Percentiles rank a stretch among this genome's conserved stretches.
These are phyloP conservation scores for Leucaena leucocephala DNA, from an alignment of 306 rosid genomes.

Conservation along the genomic window DNA sequence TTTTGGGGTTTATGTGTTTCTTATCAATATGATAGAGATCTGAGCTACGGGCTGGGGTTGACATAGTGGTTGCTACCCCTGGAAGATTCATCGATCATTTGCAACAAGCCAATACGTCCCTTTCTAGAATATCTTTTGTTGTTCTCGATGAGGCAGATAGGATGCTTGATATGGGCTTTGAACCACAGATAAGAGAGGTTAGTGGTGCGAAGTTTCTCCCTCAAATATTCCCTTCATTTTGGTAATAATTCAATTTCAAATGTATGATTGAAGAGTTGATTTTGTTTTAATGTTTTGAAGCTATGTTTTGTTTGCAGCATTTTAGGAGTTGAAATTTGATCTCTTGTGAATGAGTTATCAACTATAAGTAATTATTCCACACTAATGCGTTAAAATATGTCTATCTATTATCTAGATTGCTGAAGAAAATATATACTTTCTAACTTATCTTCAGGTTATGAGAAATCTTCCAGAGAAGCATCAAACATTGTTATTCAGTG, in stretches of 20 bases:
- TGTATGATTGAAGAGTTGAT: conserved; percentile 6
- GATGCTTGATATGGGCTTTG: conserved; percentile 97
- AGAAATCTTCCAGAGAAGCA: conserved; percentile 76
- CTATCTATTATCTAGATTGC: background rate
- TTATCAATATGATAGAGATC: conserved; percentile 61
- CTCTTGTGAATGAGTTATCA: conserved; percentile 6
- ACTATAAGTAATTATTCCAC: background rate
- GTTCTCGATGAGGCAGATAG: conserved; percentile 93
- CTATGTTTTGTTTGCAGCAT: background rate
- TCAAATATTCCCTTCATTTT: conserved; percentile 8
- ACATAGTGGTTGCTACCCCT: conserved; percentile 84
- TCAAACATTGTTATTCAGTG: conserved; percentile 86
- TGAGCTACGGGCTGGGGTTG: conserved; percentile 83
- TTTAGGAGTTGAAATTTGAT: background rate
- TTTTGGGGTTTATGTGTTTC: conserved; percentile 18
- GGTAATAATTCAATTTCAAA: conserved; percentile 8
- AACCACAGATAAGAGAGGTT: conserved; percentile 88
- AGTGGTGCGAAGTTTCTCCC: conserved; percentile 19
- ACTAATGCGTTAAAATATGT: conserved; percentile 9
- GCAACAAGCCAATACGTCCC: conserved; percentile 83
- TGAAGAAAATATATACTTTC: conserved; percentile 31
- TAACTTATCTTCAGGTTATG: conserved; percentile 63
- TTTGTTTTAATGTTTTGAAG: background rate
- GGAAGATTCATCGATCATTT: conserved; percentile 91
- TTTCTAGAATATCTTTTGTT: conserved; percentile 78